A percentile compares a stretch with the other conserved stretches of the same genome.
Evolutionary conservation across 2,329 filamentous ascomycete genomes (phyloP).

Genomic region (Zarea fungicola): DNA sequence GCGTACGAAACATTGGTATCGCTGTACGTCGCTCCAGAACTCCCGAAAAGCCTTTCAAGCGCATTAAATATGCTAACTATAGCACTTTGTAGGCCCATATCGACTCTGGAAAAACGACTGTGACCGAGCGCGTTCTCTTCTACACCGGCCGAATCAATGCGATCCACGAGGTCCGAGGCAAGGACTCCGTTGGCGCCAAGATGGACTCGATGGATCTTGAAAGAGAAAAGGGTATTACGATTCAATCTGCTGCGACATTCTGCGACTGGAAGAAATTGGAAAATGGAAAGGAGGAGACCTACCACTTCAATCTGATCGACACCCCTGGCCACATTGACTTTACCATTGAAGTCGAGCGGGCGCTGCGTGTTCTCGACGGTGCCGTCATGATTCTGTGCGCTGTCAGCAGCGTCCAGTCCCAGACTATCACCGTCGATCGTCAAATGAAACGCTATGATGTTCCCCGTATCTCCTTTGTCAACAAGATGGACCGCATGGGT

Average conservation of each 20-base stretch:
- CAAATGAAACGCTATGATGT: slow-evolving; percentile 99
- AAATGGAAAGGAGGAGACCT: slow-evolving; percentile 78
- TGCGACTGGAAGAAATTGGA: slow-evolving; percentile 93
- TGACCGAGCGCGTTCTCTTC: slow-evolving; percentile 92
- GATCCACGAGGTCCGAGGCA: slow-evolving; percentile 94
- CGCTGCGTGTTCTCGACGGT: slow-evolving; percentile 88
- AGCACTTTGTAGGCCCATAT: slow-evolving; percentile 79
- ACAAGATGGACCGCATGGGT: slow-evolving; percentile 99
- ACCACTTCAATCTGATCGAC: slow-evolving; percentile 98
- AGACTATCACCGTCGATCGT: slow-evolving; percentile 95
- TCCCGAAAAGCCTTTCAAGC: neutral
- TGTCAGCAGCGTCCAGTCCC: slow-evolving; percentile 93
- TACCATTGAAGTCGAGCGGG: slow-evolving; percentile 96
- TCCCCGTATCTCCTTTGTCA: slow-evolving; percentile 91
- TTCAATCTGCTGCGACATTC: slow-evolving; percentile 96
- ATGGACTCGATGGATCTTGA: slow-evolving; percentile 99
- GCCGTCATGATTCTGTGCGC: slow-evolving; percentile 98
- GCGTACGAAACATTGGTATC: slow-evolving; percentile 95
- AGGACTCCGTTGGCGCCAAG: slow-evolving; percentile 93
- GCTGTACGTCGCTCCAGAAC: slow-evolving; percentile 55
- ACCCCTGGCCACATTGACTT: slow-evolving; percentile 99
- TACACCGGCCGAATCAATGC: slow-evolving; percentile 96
- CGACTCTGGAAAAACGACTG: slow-evolving; percentile 96
- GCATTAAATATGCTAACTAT: slow-evolving; percentile 16
- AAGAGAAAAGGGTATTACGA: slow-evolving; percentile 97